phyloP scores from a whole-genome alignment of 352 stramenopile species.

The Phytophthora agathidicida region DNA sequence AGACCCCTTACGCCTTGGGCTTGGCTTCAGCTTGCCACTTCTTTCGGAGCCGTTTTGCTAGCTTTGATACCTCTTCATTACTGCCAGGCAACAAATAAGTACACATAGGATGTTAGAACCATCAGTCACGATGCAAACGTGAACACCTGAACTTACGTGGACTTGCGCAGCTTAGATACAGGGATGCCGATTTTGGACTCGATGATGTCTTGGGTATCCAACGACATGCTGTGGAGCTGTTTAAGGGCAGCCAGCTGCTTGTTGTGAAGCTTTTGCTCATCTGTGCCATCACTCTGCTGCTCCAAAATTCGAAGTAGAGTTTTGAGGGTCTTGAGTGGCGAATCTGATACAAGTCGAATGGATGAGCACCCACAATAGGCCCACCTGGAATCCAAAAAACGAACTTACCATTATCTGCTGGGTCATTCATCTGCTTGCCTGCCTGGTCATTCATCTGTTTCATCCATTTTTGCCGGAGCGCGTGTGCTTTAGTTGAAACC shows the following conservation, averaged over 20 bases:
- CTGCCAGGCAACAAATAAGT: conserved; percentile 39
- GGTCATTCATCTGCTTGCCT: conserved; percentile 54
- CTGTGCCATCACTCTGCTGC: conserved; percentile 40
- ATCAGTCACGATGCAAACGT: background rate
- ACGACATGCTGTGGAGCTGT: conserved; percentile 64
- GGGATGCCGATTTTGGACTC: conserved; percentile 78
- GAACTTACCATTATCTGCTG: conserved; percentile 27
- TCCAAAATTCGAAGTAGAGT: conserved; percentile 61
- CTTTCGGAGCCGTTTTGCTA: conserved; percentile 67
- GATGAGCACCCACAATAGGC: background rate
- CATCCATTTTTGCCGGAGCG: conserved; percentile 78
- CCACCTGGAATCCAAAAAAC: background rate
- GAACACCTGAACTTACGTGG: conserved; percentile 39
- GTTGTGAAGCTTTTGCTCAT: conserved; percentile 41
- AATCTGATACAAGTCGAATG: conserved; percentile 13
- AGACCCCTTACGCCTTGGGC: conserved; percentile 19
- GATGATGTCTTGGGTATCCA: conserved; percentile 80
- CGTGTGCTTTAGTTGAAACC: conserved; percentile 69
- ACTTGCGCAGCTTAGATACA: conserved; percentile 82
- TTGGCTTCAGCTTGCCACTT: conserved; percentile 80
- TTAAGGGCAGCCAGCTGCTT: conserved; percentile 55
- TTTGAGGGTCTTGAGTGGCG: conserved; percentile 52
- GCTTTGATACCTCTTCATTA: conserved; percentile 64
- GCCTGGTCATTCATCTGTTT: conserved; percentile 54
- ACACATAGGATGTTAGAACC: background rate